Evolutionary conservation across 2,329 filamentous ascomycete genomes (phyloP).

Genomic region (Thielaviopsis ethacetica): DNA sequence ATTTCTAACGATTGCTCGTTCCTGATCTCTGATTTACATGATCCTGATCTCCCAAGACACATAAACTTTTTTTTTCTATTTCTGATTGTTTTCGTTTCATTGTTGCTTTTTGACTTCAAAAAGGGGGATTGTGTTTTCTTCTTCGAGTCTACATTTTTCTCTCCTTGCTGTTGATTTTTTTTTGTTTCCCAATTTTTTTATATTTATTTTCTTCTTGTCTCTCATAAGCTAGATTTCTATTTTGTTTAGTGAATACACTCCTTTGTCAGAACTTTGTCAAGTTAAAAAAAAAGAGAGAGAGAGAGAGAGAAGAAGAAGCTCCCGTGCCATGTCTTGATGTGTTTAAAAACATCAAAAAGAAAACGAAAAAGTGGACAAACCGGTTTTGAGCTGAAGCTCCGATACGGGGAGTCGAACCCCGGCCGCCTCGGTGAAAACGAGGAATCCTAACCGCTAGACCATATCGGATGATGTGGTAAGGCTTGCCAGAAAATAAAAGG

Average conservation of each 20-base stretch:
- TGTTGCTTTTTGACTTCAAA: neutral
- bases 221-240: too few relatives aligned
- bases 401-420: conserved; percentile 13
- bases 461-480: conserved; percentile 6
- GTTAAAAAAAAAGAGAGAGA: too few relatives aligned
- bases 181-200: too few relatives aligned
- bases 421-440: conserved; percentile 12
- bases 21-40: too few relatives aligned
- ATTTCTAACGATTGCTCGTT: neutral
- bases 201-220: too few relatives aligned
- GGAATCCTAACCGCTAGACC: conserved; percentile 13
- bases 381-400: neutral
- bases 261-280: too few relatives aligned
- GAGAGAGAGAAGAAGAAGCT: too few relatives aligned
- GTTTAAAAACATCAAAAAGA: too few relatives aligned
- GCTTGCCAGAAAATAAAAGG: too few relatives aligned
- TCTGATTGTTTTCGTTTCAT: neutral
- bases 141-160: too few relatives aligned
- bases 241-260: too few relatives aligned
- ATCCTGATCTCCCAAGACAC: neutral
- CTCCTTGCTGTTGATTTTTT: neutral
- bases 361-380: neutral
- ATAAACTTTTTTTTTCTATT: neutral
- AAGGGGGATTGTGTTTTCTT: neutral
- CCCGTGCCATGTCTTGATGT: too few relatives aligned